Evolutionary conservation across 139 green algal genomes (phyloP).

Genomic region (Chlamydomonas asymmetrica): DNA sequence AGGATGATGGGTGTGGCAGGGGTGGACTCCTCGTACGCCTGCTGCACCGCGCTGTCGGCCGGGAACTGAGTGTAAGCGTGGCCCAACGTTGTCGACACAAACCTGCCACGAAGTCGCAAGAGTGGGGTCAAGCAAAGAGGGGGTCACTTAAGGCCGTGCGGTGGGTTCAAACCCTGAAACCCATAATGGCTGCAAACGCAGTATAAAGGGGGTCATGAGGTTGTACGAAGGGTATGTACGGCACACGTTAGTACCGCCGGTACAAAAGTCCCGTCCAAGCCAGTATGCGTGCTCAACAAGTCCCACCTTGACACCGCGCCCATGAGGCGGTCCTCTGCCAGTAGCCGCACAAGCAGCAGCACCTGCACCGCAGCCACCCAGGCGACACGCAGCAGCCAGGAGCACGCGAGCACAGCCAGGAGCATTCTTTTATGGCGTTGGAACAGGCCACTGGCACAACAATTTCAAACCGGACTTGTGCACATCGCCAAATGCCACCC

Average conservation of each 20-base stretch:
- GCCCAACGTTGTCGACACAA: slow-evolving; percentile 53
- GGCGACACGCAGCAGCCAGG: too few relatives aligned
- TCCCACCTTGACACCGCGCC: slow-evolving; percentile 26
- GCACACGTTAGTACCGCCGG: too few relatives aligned
- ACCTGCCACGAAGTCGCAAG: slow-evolving; percentile 27
- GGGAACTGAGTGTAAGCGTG: slow-evolving; percentile 59
- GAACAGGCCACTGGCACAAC: too few relatives aligned
- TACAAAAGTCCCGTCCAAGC: neutral
- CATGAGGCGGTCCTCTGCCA: slow-evolving; percentile 43
- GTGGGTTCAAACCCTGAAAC: too few relatives aligned
- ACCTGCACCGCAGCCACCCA: slow-evolving; percentile 32
- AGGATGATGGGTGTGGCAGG: slow-evolving; percentile 74
- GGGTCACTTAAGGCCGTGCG: neutral
- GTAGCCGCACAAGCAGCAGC: slow-evolving; percentile 50
- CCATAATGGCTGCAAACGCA: too few relatives aligned
- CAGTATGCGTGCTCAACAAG: neutral
- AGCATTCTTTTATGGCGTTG: too few relatives aligned
- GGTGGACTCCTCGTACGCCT: slow-evolving; percentile 73
- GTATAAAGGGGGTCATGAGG: too few relatives aligned
- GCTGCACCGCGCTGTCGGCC: slow-evolving; percentile 55
- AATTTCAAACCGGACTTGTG: too few relatives aligned
- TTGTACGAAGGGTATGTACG: too few relatives aligned
- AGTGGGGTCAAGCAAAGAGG: neutral
- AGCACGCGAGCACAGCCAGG: too few relatives aligned
- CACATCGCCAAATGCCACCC: too few relatives aligned